phyloP scores from a whole-genome alignment of 2,329 filamentous ascomycete genomes.

The Ascochyta rabiei region DNA sequence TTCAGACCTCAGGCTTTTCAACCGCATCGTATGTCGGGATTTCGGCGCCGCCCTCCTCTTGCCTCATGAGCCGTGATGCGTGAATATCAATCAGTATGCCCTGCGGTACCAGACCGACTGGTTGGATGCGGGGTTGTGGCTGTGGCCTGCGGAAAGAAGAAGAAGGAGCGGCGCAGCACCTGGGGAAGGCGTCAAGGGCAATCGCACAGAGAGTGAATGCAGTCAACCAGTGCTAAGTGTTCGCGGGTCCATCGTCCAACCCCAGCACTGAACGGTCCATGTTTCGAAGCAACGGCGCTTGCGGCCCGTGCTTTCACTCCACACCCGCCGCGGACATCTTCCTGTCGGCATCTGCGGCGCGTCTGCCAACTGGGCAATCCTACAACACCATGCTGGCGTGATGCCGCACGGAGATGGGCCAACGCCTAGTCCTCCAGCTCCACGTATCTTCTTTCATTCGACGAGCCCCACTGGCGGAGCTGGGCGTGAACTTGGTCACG shows the following conservation, averaged over 20 bases:
- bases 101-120: constrained; percentile 20
- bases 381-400: constrained; percentile 34
- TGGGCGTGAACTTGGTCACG: constrained; percentile 30
- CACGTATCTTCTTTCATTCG: constrained; percentile 12
- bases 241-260: constrained; percentile 5
- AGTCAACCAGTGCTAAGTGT: constrained; percentile 2
- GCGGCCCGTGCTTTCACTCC: constrained; percentile 11
- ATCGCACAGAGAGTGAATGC: constrained; percentile 14
- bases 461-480: constrained; percentile 20
- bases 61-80: constrained; percentile 41
- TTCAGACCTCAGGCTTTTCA: constrained; percentile 47
- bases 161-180: constrained; percentile 19
- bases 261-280: background rate
- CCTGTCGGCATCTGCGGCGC: constrained; percentile 13
- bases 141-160: constrained; percentile 16
- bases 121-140: constrained; percentile 22
- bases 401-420: constrained; percentile 23
- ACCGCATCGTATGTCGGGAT: constrained; percentile 46
- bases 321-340: constrained; percentile 4
- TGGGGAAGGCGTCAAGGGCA: constrained; percentile 6
- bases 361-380: background rate
- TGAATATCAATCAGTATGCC: constrained; percentile 23
- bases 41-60: constrained; percentile 38
- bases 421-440: constrained; percentile 13
- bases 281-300: constrained; percentile 9